Base-by-base conservation (phyloP, 768 basidiomycete genomes). In the Glaciozyma antarctica region DNA sequence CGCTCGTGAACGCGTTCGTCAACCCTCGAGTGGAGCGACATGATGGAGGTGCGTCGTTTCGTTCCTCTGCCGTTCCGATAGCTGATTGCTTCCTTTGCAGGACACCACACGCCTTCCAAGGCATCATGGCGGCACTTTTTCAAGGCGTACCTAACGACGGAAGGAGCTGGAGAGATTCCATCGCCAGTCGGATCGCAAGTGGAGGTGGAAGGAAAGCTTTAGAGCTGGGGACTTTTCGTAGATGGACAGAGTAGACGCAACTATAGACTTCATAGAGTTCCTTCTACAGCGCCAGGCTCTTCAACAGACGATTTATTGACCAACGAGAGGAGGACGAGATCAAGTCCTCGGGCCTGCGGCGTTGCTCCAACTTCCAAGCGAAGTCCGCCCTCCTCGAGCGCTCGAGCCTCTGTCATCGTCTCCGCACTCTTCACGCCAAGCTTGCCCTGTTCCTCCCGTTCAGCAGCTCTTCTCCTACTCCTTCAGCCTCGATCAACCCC, bases 31-130 rank as follows among this genome's bases (percentile, higher is more conserved):
- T 91, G 13, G 88, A 88, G 73, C 81, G 81, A 69, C 90, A 92
- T 63, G 83, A 84, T 30, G 90, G 90, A 60, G 90, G 90, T 89
- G 63, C 38, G 85, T 44, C 26, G 19, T 30, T 28, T 30, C 38
- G 49, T 34, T 60, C 19, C 8, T 43, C 61, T 49, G 21, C 6
- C 19, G 21, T 21, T 21, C 47, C 47, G 19, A 19, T 19, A 1
- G 19, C n/a, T n/a, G 47, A 48, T 8, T 48, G 19, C 24, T 61
- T 26, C 58, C 54, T 32, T 12, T 26, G 26, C 70, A 90, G 88
- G 88, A 12, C 89, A 92, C 75, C 88, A 89, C 70, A 84, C 91
- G 5, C 90, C 90, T 2, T 85, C 84, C 15, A 88, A 86, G 71
- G 83, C 81, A 2, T 81, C 78, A 51, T 92, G 88, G 89, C 81